Evolutionary conservation across 164 flowering plant species (phyloP).

Genomic region (Vitis labrusca): DNA sequence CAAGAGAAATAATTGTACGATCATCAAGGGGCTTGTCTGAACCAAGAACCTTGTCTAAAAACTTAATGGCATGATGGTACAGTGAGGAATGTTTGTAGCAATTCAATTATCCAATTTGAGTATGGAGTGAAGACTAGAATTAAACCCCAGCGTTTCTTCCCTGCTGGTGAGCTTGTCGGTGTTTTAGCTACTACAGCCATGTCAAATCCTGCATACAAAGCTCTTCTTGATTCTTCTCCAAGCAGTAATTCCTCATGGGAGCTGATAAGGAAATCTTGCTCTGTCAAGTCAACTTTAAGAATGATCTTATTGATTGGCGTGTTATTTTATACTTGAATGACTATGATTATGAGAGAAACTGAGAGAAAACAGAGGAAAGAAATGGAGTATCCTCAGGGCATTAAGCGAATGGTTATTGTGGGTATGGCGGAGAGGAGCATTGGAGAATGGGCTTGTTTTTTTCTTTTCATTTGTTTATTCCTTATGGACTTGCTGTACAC

Average conservation of each 20-base stretch:
- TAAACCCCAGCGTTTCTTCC: conserved; percentile 32
- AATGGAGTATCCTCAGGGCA: too few relatives aligned
- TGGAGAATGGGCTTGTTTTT: too few relatives aligned
- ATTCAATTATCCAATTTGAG: conserved; percentile 68
- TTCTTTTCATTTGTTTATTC: too few relatives aligned
- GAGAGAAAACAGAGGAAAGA: too few relatives aligned
- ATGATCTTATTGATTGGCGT: conserved; percentile 65
- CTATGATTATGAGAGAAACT: conserved; percentile 32
- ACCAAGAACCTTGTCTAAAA: conserved; percentile 86
- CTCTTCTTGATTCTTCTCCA: conserved; percentile 87
- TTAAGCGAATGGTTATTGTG: too few relatives aligned
- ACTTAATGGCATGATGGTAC: conserved; percentile 97
- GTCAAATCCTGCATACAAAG: conserved; percentile 96
- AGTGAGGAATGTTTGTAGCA: conserved; percentile 76
- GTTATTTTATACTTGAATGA: conserved; percentile 68
- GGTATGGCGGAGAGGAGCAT: too few relatives aligned
- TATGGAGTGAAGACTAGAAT: conserved; percentile 44
- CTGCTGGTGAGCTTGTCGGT: conserved; percentile 92
- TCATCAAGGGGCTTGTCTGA: conserved; percentile 91
- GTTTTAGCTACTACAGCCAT: conserved; percentile 92
- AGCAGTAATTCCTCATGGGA: conserved; percentile 90
- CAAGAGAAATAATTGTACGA: conserved; percentile 82
- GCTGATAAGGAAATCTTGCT: conserved; percentile 94
- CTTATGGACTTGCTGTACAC: too few relatives aligned
- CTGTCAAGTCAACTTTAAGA: conserved; percentile 59